Base-by-base conservation (phyloP, 2,329 filamentous ascomycete species). In the Alternaria tenuissima region DNA sequence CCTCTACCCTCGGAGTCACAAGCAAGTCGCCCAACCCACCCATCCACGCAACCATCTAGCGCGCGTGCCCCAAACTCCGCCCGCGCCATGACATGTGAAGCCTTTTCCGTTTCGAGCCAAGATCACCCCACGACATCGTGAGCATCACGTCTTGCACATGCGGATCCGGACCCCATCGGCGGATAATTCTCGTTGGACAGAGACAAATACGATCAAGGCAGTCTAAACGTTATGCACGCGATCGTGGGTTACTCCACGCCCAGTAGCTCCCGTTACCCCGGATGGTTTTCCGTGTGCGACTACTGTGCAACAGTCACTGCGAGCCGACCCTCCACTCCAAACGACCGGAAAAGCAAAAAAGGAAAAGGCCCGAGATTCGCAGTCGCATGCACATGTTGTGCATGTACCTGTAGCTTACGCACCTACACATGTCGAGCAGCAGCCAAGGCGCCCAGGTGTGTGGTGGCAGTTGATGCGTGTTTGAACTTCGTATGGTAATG, bases 91-190 rank as follows among this genome's bases (percentile, higher is more conserved):
- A 38, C 46, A 49, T 49, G 46, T 49, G 46, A 49, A 49, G 49
- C 49, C 49, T n/a, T 55, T 47, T 12, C 52, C 52, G 61, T 65
- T 63, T 61, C 58, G 58, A 49, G 43, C 39, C 28, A 38, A 57
- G 55, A 61, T 65, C 63, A 61, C 47, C 39, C 58, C 58, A 61
- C 55, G 54, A 52, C 61, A 53, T 57, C 55, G 55, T 63, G 61
- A 61, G 49, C 28, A 57, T 55, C 42, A 47, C 32, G 46, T 57
- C 49, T 54, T 16, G 44, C 39, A 47, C 47, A n/a, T 52, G 57
- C 57, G 52, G 61, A 61, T 59, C 63, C 44, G 55, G 52, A 53
- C 53, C 38, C 39, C 30, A 34, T 36, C 18, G 47, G 59, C 57
- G 63, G 57, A 46, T 57, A 56, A 56, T 61, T 56, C 30, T 63